Base-by-base conservation (phyloP, 2,329 filamentous ascomycete species). In the Colletotrichum navitas region DNA sequence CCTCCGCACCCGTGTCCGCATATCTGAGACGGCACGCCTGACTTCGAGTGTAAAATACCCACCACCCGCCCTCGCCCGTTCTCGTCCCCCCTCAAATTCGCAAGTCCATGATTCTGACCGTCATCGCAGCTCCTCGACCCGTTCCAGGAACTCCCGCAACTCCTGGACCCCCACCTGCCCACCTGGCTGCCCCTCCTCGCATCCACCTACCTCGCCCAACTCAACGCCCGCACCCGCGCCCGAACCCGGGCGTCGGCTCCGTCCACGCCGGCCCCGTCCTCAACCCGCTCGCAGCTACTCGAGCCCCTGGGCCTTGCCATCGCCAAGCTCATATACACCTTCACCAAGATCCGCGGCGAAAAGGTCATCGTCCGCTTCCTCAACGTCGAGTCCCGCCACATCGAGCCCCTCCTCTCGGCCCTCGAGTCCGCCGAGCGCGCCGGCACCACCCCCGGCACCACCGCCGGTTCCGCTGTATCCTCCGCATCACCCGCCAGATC, bases 61-160 rank as follows among this genome's bases (percentile, higher is more conserved):
- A 69, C 18, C 39, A 45, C 41, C 49, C 45, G 7, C 52, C 24
- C 29, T 12, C 34, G 49, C 36, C 45, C 49, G n/a, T n/a, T n/a
- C n/a, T n/a, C n/a, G n/a, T n/a, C n/a, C 18, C 52, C 16, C n/a
- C 43, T 18, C 43, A n/a, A 6, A 10, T n/a, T 2, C 10, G 16
- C 3, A 16, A 29, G 26, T 24, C 41, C 24, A 16, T 12, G 32
- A 16, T 41, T 6, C 55, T 62, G 24, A 71, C 56, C 41, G 21
- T 16, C 36, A 1, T 18, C n/a, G 47, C 43, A 87, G 85, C 80
- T 88, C 5, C 89, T 99, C 61, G 94, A 98, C 76, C 91, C 93
- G 2, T 99, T 98, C 76, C 95, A 98, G 85, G 95, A 98, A 84
- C 92, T 97, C 75, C 96, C 96, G 24, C 96, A 99, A 80, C 87